Percentiles rank a stretch among this genome's conserved stretches.
Conservation (phyloP, 371 early-diverging fungal genomes). For the Rhizopus stolonifer region DNA sequence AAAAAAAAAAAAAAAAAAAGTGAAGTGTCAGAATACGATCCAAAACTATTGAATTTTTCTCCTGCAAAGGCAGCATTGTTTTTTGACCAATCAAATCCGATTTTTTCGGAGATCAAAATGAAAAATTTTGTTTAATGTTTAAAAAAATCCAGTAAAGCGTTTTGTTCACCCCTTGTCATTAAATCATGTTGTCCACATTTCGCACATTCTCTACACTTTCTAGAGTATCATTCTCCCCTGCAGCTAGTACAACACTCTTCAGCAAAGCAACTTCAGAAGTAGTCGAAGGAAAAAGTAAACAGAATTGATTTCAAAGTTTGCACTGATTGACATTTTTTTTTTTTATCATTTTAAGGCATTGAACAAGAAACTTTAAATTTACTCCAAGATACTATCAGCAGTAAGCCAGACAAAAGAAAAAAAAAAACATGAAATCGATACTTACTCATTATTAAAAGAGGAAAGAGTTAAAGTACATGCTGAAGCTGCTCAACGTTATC, state of each 20-base stretch:
- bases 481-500: slow-evolving; percentile 38
- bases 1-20: too few species aligned
- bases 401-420: slow-evolving; percentile 16
- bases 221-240: slow-evolving; percentile 17
- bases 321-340: background rate
- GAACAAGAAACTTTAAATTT: slow-evolving; percentile 27
- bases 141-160: too few species aligned
- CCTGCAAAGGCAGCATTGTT: too few species aligned
- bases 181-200: slow-evolving; percentile 20
- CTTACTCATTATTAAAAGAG: slow-evolving; percentile 25
- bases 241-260: slow-evolving; percentile 1
- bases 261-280: background rate
- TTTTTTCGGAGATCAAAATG: too few species aligned
- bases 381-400: slow-evolving; percentile 24
- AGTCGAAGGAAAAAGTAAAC: background rate
- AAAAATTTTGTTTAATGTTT: too few species aligned
- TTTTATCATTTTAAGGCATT: slow-evolving; percentile 13
- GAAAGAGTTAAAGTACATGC: slow-evolving; percentile 26
- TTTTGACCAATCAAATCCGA: too few species aligned
- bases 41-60: too few species aligned
- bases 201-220: slow-evolving; percentile 24
- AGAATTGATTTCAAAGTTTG: background rate
- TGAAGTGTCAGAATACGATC: too few species aligned
- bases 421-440: background rate
- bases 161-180: background rate